Evolutionary conservation across 768 basidiomycete species (phyloP), one percentile per base, ranked within the genome.

Genomic region (Xerocomus brunneocitrinus): DNA sequence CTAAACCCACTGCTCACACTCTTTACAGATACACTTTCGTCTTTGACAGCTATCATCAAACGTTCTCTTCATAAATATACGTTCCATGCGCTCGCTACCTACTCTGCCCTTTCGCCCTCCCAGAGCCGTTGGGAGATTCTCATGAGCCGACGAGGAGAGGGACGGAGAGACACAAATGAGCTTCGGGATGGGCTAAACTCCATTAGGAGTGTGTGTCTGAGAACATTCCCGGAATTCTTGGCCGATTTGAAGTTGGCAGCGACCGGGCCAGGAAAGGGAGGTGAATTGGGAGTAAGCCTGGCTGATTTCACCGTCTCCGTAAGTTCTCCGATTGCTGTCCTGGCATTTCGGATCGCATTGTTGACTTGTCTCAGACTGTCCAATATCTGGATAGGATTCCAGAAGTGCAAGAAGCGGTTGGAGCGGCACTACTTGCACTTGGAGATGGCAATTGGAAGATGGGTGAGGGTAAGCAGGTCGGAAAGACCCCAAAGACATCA

Each of bases 381-480:
- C 74, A 78, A 39, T 92, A 89, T 62, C 65, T 93, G 56, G 80
- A 87, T 51, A 75, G 79, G 49, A 71, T 93, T 3, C 87, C 88
- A 0, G 80, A 84, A 47, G 86, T 91, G 3, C 77, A 82, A 50
- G 76, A 73, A 16, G 88, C 87, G 1, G 87, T 84, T 9, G 79
- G 79, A 1, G 74, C 86, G 1, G 83, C 84, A 0, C 71, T 92
- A 35, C 65, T 82, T 38, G 79, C 83, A 2, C 78, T 93, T 1
- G 91, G 91, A 0, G 90, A 93, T 55, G 91, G 91, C 9, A 92
- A 92, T 58, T 92, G 91, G 91, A 89, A 82, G 69, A 92, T 93
- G 90, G 91, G 91, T 4, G 89, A 89, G 55, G 89, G 89, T 5
- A 76, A 88, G 22, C 76, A 78, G 59, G 81, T 86, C 6, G 80